phyloP scores from a whole-genome alignment of 768 basidiomycete species.

The Albatrellus ellisii region DNA sequence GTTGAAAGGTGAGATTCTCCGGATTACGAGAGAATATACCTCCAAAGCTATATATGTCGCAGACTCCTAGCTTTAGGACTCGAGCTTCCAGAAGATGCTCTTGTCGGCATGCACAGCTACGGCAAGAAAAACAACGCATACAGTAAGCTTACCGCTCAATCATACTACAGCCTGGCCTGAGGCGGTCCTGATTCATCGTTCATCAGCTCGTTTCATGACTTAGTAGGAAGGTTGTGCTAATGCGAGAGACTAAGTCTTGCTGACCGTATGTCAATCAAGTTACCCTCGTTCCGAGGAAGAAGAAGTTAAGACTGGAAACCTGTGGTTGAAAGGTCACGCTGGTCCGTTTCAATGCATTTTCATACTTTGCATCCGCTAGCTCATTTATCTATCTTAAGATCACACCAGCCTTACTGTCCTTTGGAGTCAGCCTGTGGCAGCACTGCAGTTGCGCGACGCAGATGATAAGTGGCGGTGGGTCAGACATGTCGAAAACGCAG shows the following conservation, averaged over 20 bases:
- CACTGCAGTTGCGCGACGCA: conserved; percentile 20
- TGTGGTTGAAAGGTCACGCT: conserved; percentile 25
- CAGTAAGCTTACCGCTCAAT: conserved; percentile 15
- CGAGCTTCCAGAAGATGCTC: conserved; percentile 22
- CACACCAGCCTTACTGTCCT: conserved; percentile 20
- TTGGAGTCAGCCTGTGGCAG: conserved; percentile 23
- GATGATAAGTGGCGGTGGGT: conserved; percentile 24
- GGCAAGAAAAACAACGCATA: conserved; percentile 19
- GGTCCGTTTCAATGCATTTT: conserved; percentile 10
- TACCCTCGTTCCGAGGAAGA: conserved; percentile 21
- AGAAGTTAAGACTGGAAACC: conserved; percentile 16
- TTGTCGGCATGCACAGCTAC: conserved; percentile 20
- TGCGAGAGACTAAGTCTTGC: neutral
- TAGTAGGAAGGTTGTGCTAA: conserved; percentile 26
- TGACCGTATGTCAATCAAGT: conserved; percentile 9
- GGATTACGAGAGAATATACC: neutral
- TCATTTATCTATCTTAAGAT: conserved; percentile 13
- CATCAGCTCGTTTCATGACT: conserved; percentile 48
- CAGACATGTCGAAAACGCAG: conserved; percentile 21
- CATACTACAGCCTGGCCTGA: neutral
- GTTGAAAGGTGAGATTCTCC: conserved; percentile 14
- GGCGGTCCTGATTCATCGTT: neutral
- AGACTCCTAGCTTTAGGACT: conserved; percentile 23
- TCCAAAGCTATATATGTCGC: neutral
- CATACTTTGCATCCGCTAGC: neutral